These are phyloP conservation scores for Yamadazyma scolyti DNA, from an alignment of 805 yeast species.

Conservation along the genomic window DNA sequence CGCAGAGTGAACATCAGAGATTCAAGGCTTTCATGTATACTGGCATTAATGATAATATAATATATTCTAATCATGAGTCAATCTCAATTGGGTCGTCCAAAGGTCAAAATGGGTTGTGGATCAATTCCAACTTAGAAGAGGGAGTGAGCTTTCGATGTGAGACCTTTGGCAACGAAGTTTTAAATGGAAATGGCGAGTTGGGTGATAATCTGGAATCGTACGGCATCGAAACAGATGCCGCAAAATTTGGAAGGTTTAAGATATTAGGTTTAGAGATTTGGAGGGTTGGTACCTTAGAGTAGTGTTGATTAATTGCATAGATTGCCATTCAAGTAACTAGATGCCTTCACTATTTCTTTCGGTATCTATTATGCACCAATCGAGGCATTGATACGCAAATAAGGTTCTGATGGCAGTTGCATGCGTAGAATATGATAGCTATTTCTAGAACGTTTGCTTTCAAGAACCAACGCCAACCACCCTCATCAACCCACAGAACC, in stretches of 20 bases:
- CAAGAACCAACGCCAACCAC: too few relatives aligned
- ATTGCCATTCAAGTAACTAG: too few relatives aligned
- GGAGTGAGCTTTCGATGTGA: constrained; percentile 79
- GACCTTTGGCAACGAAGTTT: constrained; percentile 87
- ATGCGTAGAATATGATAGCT: too few relatives aligned
- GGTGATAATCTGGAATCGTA: constrained; percentile 5
- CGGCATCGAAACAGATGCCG: constrained; percentile 1
- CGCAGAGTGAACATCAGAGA: constrained; percentile 18
- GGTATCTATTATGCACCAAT: too few relatives aligned
- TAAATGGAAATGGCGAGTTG: constrained; percentile 27
- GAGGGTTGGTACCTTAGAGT: constrained; percentile 53
- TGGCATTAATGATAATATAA: constrained; percentile 79
- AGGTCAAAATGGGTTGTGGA: constrained; percentile 90
- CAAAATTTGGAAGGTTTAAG: constrained; percentile 52
- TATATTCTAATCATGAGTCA: constrained; percentile 74
- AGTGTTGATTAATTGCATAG: too few relatives aligned
- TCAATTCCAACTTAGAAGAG: constrained; percentile 65
- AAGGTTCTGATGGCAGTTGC: too few relatives aligned
- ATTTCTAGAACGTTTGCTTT: too few relatives aligned
- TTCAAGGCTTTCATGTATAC: constrained; percentile 85
- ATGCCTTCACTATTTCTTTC: too few relatives aligned
- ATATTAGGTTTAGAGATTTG: constrained; percentile 81
- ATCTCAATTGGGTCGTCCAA: constrained; percentile 88
- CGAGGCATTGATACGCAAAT: too few relatives aligned
- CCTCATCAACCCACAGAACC: too few relatives aligned